Conservation (phyloP, 345 rosid species). For the Eucalyptus tenuipes region DNA sequence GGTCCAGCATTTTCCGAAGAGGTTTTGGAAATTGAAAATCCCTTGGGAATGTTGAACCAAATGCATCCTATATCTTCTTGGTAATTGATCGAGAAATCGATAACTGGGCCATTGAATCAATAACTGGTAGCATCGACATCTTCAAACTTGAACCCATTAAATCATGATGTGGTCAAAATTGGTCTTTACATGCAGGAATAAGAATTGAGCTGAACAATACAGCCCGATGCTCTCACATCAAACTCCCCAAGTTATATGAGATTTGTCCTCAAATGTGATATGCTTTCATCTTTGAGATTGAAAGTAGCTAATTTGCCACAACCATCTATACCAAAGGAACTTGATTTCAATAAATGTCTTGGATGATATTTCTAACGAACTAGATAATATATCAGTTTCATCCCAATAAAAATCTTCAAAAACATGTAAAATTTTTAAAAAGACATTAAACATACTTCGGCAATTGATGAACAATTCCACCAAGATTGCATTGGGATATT, state of each 20-base stretch:
- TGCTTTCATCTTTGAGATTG: background rate
- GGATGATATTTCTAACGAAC: background rate
- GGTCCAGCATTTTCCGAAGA: no score
- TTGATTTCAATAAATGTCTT: background rate
- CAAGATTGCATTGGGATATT: background rate
- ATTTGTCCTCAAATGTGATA: background rate
- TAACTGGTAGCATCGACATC: background rate
- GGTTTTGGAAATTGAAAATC: no score
- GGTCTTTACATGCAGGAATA: background rate
- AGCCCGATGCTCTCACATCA: background rate
- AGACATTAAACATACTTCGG: background rate
- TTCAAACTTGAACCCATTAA: background rate
- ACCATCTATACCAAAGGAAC: background rate
- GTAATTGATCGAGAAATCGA: no score
- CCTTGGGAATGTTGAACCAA: no score
- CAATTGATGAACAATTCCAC: background rate
- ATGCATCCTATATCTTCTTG: no score
- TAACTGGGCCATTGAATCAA: no score
- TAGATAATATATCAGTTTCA: background rate
- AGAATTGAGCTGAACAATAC: background rate
- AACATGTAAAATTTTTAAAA: background rate
- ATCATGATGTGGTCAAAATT: background rate
- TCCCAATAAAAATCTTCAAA: background rate
- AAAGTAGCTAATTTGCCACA: background rate
- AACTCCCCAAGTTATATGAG: background rate